Evolutionary conservation across 768 basidiomycete genomes (phyloP), one percentile per base, ranked within the genome.

Genomic region (Termitomyces sp.): DNA sequence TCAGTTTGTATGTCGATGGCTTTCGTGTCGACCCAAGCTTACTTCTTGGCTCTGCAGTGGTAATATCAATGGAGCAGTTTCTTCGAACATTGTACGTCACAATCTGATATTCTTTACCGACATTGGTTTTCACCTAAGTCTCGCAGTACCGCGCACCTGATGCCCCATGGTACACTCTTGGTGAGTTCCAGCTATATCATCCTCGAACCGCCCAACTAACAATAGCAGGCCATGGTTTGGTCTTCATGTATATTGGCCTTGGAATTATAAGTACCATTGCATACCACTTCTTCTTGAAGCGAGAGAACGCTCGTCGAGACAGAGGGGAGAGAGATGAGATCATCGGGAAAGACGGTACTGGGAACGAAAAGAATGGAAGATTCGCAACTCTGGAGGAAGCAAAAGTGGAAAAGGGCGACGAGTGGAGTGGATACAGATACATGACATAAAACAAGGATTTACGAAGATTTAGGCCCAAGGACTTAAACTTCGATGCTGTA

Each of bases 401-500:
- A 42, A 86, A 83, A 71, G 67, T 74, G 54, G 84, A 83, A 61
- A 88, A 86, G 71, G 88, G 87, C 2, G 87, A 90, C 68, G 69
- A 71, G 45, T 89, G 86, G 88, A 88, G 85, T 63, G 88, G 88
- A 23, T 91, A 89, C 66, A 74, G 83, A 62, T 91, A 90, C 68
- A 81, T 73, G 21, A 41, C 44, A 21, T 55, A 47, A 27, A 12
- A 16, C 4, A 32, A 47, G 7, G 30, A 28, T 19, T 10, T 12
- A 3, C 17, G 8, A 17, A 42, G 28, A 12, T 11, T 50, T 16
- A n/a, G 5, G 48, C 32, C 10, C 34, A 12, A 48, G 23, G 34
- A 35, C 21, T 23, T 11, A 1, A 16, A 21, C 5, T 37, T 17
- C 6, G 16, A 37, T 37, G 35, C 12, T 25, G 5, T 23, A 25